A percentile compares a stretch with the other conserved stretches of the same genome.
phyloP scores from a whole-genome alignment of 345 rosid genomes.

The Anastatica hierochuntica region DNA sequence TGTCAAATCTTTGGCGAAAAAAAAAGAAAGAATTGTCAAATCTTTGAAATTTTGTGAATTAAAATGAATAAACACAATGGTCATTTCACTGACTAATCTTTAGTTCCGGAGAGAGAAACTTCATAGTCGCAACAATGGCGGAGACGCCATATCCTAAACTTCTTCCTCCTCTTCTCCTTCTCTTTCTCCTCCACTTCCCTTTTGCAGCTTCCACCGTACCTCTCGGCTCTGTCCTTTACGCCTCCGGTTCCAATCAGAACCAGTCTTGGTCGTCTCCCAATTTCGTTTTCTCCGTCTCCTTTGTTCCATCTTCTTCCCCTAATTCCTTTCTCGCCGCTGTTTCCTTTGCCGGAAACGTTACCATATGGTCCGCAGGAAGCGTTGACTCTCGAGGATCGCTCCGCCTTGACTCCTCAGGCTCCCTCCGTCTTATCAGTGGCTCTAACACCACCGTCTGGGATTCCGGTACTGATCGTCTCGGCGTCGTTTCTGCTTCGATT shows the following conservation, averaged over 20 bases:
- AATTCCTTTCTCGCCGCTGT: constrained; percentile 35
- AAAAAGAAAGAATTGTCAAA: too few relatives aligned
- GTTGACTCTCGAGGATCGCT: constrained; percentile 49
- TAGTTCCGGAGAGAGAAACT: too few relatives aligned
- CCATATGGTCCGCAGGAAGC: constrained; percentile 47
- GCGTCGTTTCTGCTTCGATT: constrained; percentile 41
- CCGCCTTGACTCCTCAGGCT: constrained; percentile 34
- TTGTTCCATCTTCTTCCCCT: constrained; percentile 26
- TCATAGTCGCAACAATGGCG: constrained; percentile 25
- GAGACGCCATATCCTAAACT: constrained; percentile 5
- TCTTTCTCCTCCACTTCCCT: constrained; percentile 1
- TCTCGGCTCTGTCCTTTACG: constrained; percentile 36
- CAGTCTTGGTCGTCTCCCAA: constrained; percentile 38
- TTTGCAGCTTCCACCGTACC: constrained; percentile 20
- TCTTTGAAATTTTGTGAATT: too few relatives aligned
- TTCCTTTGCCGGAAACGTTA: constrained; percentile 30
- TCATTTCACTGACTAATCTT: too few relatives aligned
- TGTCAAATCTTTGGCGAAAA: too few relatives aligned
- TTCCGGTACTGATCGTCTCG: constrained; percentile 35
- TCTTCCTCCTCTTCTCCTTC: background rate
- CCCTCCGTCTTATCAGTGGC: constrained; percentile 49
- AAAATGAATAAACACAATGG: too few relatives aligned
- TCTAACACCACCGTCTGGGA: constrained; percentile 51
- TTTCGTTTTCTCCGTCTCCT: constrained; percentile 35
- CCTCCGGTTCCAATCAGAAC: constrained; percentile 31